A percentile compares a stretch with the other conserved stretches of the same genome.
phyloP scores from a whole-genome alignment of 2,329 filamentous ascomycete genomes.

The Chrysoporthe deuterocubensis region DNA sequence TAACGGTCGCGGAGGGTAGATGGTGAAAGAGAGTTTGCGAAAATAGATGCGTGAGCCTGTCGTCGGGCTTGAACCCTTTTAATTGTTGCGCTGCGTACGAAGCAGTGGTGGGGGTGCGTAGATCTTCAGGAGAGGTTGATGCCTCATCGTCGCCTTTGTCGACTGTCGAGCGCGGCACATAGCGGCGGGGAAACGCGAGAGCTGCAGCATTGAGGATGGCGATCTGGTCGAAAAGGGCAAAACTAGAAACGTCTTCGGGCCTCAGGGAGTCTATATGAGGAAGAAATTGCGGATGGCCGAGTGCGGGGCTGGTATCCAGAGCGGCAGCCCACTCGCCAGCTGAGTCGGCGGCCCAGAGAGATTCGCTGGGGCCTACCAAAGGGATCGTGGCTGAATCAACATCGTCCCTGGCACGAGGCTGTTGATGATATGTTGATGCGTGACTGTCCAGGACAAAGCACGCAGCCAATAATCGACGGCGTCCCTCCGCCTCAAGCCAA shows the following conservation, averaged over 20 bases:
- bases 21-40: constrained; percentile 30
- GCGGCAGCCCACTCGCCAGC: constrained; percentile 51
- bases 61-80: constrained; percentile 34
- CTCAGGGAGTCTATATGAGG: constrained; percentile 42
- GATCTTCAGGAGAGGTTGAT: constrained; percentile 25
- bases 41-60: constrained; percentile 44
- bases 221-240: constrained; percentile 45
- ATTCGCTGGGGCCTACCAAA: constrained; percentile 48
- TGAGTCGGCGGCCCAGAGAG: constrained; percentile 54
- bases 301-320: constrained; percentile 34
- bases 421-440: constrained; percentile 58
- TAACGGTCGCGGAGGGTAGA: constrained; percentile 47
- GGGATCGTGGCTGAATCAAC: constrained; percentile 48
- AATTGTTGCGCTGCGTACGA: constrained; percentile 21
- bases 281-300: constrained; percentile 36
- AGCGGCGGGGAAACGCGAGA: constrained; percentile 44
- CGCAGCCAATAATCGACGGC: constrained; percentile 56
- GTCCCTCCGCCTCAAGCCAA: constrained; percentile 58
- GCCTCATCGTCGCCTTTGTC: constrained; percentile 12
- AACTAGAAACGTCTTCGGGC: constrained; percentile 40
- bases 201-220: constrained; percentile 46
- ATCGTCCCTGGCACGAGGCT: constrained; percentile 44
- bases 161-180: not conserved
- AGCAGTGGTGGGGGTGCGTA: constrained; percentile 30
- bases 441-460: constrained; percentile 63